Evolutionary conservation across 2,329 filamentous ascomycete genomes (phyloP).

Genomic region (Seiridium cupressi): DNA sequence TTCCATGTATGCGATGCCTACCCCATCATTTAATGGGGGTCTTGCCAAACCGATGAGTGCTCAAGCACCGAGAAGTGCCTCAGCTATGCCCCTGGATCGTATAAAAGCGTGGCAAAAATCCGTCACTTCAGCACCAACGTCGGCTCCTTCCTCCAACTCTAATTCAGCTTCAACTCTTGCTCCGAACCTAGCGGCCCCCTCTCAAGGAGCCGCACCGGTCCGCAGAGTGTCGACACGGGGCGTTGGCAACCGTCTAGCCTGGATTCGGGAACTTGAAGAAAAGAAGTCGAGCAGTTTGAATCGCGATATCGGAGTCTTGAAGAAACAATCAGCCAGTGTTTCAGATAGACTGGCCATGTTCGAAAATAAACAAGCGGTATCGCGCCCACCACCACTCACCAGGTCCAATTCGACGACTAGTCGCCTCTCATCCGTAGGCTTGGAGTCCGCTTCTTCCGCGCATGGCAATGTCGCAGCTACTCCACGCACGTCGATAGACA

Average conservation of each 20-base stretch:
- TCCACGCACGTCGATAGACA: conserved; percentile 14
- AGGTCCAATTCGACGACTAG: conserved; percentile 15
- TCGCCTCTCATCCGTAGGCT: conserved; percentile 12
- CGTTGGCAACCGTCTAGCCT: conserved; percentile 13
- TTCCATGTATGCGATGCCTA: conserved; percentile 11
- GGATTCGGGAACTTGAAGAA: conserved; percentile 16
- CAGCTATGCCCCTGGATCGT: conserved; percentile 11
- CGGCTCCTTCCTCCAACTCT: neutral
- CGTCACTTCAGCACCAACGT: conserved; percentile 9
- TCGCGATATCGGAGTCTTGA: conserved; percentile 9
- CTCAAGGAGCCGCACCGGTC: neutral
- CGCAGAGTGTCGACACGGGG: conserved; percentile 10
- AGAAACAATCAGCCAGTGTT: conserved; percentile 13
- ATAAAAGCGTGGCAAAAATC: conserved; percentile 14
- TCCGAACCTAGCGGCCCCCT: neutral
- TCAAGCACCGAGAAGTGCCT: conserved; percentile 2
- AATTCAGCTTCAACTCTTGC: neutral
- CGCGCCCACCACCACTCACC: conserved; percentile 6
- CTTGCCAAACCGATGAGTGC: neutral
- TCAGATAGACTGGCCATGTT: conserved; percentile 15
- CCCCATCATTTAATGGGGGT: neutral
- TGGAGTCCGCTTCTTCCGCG: conserved; percentile 10
- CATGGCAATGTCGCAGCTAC: conserved; percentile 8
- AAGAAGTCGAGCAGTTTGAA: conserved; percentile 13
- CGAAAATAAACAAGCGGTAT: conserved; percentile 8